These are phyloP conservation scores for Scheffersomyces segobiensis DNA, from an alignment of 1,139 yeast genomes.

Conservation along the genomic window DNA sequence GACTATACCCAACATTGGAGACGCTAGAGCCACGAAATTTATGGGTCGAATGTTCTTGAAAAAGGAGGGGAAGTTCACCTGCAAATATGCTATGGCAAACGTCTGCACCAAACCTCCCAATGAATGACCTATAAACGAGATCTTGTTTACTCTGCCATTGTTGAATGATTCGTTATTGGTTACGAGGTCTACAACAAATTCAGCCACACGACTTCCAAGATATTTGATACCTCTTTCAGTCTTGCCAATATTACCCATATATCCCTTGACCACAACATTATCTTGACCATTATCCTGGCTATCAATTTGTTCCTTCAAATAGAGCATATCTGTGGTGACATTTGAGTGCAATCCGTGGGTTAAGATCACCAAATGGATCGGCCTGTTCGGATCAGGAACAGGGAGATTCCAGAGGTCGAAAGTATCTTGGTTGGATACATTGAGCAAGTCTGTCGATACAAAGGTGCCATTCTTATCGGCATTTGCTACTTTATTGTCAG, in stretches of 20 bases:
- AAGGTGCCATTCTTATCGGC: constrained; percentile 33
- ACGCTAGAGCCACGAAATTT: constrained; percentile 83
- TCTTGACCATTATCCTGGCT: constrained; percentile 43
- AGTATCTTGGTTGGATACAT: constrained; percentile 59
- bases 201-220: constrained; percentile 81
- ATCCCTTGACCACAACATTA: constrained; percentile 78
- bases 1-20: constrained; percentile 83
- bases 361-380: constrained; percentile 71
- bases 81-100: constrained; percentile 83
- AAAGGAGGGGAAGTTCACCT: constrained; percentile 69
- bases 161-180: constrained; percentile 33
- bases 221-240: constrained; percentile 91
- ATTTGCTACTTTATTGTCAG: constrained; percentile 30
- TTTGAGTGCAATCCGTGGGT: constrained; percentile 95
- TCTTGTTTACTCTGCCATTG: constrained; percentile 46
- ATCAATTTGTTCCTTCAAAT: constrained; percentile 80
- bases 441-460: constrained; percentile 17
- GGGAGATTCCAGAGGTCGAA: constrained; percentile 72
- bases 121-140: constrained; percentile 91
- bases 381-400: constrained; percentile 44
- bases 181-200: constrained; percentile 64
- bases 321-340: constrained; percentile 84
- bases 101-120: constrained; percentile 90
- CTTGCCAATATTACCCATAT: constrained; percentile 77
- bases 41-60: constrained; percentile 67